A percentile compares a stretch with the other conserved stretches of the same genome.
phyloP scores from a whole-genome alignment of 2,329 filamentous ascomycete genomes.

The Colletotrichum euphorbiae region DNA sequence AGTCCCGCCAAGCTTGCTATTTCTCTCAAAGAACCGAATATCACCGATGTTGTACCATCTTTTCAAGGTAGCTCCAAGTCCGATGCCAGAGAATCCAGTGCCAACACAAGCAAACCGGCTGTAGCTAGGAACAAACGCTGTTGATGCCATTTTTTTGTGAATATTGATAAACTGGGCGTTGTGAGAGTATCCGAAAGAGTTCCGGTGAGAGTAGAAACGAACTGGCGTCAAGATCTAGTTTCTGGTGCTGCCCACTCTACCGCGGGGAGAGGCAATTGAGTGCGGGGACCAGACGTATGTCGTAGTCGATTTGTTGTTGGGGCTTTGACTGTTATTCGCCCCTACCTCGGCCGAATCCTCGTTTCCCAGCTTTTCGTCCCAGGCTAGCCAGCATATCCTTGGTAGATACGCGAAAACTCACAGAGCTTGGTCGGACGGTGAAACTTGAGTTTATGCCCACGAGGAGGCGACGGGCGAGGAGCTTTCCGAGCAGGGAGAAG shows the following conservation, averaged over 20 bases:
- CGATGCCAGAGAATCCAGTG: conserved; percentile 71
- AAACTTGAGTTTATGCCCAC: neutral
- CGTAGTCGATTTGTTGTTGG: conserved; percentile 28
- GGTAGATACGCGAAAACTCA: neutral
- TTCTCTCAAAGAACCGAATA: conserved; percentile 70
- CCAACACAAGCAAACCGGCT: conserved; percentile 63
- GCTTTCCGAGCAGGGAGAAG: neutral
- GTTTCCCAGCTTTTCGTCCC: conserved; percentile 10
- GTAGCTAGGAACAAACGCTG: conserved; percentile 42
- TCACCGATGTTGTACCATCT: conserved; percentile 68
- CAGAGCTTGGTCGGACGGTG: neutral
- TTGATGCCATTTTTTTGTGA: neutral
- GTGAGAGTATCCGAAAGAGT: neutral
- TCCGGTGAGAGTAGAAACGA: neutral
- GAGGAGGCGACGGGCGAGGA: neutral
- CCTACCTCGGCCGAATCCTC: conserved; percentile 15
- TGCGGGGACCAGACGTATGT: conserved; percentile 31
- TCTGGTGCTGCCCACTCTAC: neutral
- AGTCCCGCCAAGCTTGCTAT: conserved; percentile 69
- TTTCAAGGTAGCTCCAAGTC: conserved; percentile 69
- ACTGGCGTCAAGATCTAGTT: neutral
- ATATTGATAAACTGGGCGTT: too few relatives aligned
- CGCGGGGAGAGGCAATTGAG: neutral
- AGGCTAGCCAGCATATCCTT: conserved; percentile 7
- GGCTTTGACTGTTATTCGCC: neutral